A percentile compares a stretch with the other conserved stretches of the same genome.
Evolutionary conservation across 345 rosid species (phyloP).

Genomic region (Camelina laxa): DNA sequence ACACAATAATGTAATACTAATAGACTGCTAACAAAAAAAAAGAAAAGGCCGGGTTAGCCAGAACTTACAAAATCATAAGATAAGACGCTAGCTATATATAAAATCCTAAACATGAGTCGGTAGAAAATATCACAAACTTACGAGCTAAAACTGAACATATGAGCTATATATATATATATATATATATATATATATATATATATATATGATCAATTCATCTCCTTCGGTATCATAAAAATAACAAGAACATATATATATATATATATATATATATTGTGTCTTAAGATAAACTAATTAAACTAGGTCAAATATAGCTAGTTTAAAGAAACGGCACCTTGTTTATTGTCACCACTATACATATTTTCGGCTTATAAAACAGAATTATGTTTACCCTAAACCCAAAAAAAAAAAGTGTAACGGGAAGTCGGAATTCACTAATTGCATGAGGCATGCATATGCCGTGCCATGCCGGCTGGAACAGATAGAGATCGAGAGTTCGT

Average conservation of each 20-base stretch:
- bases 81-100: too few species aligned
- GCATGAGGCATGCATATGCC: background rate
- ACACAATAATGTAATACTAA: background rate
- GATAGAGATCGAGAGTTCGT: conserved; percentile 3
- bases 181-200: background rate
- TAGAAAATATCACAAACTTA: background rate
- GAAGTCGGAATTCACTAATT: background rate
- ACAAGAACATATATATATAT: background rate
- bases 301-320: background rate
- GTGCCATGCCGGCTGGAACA: conserved; percentile 2
- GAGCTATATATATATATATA: background rate
- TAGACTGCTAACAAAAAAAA: too few species aligned
- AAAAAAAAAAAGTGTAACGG: background rate
- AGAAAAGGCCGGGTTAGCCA: background rate
- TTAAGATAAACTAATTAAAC: background rate
- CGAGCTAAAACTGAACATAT: background rate
- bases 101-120: background rate
- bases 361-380: too few species aligned
- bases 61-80: background rate
- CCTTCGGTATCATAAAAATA: background rate
- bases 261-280: background rate
- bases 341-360: too few species aligned
- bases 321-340: background rate
- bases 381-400: too few species aligned
- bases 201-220: background rate